Evolutionary conservation across 2,329 filamentous ascomycete genomes (phyloP), one percentile per base, ranked within the genome.

Genomic region (Coleophoma cylindrospora): DNA sequence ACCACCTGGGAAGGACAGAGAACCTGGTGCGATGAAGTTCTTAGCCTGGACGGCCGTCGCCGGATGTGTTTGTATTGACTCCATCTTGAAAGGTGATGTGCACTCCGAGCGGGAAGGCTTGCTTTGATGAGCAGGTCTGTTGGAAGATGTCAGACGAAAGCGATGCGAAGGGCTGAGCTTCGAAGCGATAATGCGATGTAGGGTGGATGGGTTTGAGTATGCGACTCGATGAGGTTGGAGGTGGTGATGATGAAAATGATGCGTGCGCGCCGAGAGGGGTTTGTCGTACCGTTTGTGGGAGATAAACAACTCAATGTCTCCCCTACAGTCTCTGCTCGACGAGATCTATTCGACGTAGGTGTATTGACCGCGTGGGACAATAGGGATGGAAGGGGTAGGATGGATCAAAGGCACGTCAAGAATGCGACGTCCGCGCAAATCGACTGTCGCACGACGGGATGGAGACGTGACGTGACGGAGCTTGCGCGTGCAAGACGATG

Each of bases 221-320:
- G 27, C 27, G 27, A 27, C 27, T 27, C 27, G 15, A 33, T 19
- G 43, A 50, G 41, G 41, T 17, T 40, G 41, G 38, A 45, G 21
- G 36, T 44, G 38, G 40, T 37, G 45, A 41, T 48, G 49, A 43
- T 15, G 47, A 36, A 12, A 8, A 21, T 2, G 40, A 11, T 15
- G 44, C 50, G 47, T 49, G 47, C 50, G 55, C 52, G 57, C 54
- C 50, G 50, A 50, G 52, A 55, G 50, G 47, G 50, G 37, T 45
- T 53, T 37, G 49, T 52, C 63, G 61, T 83, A 85, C 81, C 79
- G 75, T 78, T 80, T 79, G 80, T 73, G 81, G 87, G 90, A 95
- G 91, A 95, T 88, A 76, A 90, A 95, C 91, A 95, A 96, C 70
- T 86, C 72, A 96, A 96, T 95, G 91, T 91, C 87, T 95, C 91